Percentiles rank a stretch among this genome's conserved stretches.
These are phyloP conservation scores for Scedosporium dehoogii DNA, from an alignment of 2,329 filamentous ascomycete genomes.

Conservation along the genomic window DNA sequence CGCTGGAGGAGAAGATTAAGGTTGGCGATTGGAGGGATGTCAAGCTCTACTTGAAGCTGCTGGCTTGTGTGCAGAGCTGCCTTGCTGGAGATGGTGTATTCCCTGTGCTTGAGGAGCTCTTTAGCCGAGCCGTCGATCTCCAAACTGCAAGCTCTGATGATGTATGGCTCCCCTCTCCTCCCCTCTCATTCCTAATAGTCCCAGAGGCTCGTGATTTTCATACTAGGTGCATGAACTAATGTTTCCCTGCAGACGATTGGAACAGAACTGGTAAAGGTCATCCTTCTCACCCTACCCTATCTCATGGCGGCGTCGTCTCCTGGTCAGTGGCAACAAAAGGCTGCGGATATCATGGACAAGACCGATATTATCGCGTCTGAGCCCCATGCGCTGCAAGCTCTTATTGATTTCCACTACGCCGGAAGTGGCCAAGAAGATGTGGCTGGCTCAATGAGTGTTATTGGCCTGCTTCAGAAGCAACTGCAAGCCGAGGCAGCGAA, in stretches of 20 bases:
- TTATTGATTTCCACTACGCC: conserved; percentile 76
- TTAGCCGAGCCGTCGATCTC: conserved; percentile 79
- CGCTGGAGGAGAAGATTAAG: conserved; percentile 57
- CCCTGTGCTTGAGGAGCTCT: conserved; percentile 78
- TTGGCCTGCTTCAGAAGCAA: conserved; percentile 77
- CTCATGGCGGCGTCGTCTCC: conserved; percentile 62
- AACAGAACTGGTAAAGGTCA: conserved; percentile 91
- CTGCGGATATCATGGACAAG: conserved; percentile 74
- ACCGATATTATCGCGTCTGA: conserved; percentile 91
- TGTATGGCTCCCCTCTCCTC: conserved; percentile 40
- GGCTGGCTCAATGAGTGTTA: conserved; percentile 56
- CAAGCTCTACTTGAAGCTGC: conserved; percentile 80
- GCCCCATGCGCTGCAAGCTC: conserved; percentile 69
- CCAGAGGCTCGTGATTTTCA: neutral
- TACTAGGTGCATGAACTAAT: neutral
- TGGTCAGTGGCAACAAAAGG: conserved; percentile 60
- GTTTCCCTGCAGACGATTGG: conserved; percentile 43
- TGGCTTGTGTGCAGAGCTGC: conserved; percentile 75
- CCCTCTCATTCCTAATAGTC: neutral
- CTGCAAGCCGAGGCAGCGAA: conserved; percentile 65
- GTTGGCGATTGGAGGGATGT: conserved; percentile 79
- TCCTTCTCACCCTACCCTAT: conserved; percentile 89
- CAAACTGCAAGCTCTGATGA: conserved; percentile 91
- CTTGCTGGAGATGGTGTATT: conserved; percentile 81
- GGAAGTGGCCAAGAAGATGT: conserved; percentile 54